phyloP scores from a whole-genome alignment of 1,284 basidiomycete species.

The Chalciporus sp. region DNA sequence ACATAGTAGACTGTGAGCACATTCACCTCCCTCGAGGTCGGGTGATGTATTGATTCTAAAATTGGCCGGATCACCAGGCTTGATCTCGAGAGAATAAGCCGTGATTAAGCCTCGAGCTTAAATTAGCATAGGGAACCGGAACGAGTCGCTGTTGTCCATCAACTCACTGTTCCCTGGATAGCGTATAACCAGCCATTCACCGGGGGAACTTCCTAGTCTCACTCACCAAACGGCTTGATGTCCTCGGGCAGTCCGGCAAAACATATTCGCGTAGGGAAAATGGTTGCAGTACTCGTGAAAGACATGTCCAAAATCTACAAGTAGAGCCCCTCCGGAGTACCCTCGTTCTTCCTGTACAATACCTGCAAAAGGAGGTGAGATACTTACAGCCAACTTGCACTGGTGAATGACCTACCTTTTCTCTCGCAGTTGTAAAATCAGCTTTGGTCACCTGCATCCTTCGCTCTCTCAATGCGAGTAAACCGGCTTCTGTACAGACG shows the following conservation, averaged over 20 bases:
- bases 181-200: no score
- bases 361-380: constrained; percentile 50
- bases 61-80: not conserved
- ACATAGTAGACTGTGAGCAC: no score
- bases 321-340: constrained; percentile 84
- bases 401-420: constrained; percentile 63
- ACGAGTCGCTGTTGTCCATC: not conserved
- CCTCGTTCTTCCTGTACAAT: constrained; percentile 92
- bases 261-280: constrained; percentile 1
- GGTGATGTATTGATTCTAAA: not conserved
- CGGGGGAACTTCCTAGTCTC: not conserved
- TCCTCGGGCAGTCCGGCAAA: not conserved
- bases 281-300: constrained; percentile 4
- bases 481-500: constrained; percentile 94
- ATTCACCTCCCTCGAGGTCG: not conserved
- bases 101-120: not conserved
- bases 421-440: constrained; percentile 85
- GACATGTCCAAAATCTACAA: constrained; percentile 44
- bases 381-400: constrained; percentile 11
- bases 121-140: no score
- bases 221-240: not conserved
- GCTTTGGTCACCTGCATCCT: constrained; percentile 96
- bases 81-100: not conserved
- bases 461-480: constrained; percentile 92
- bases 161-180: not conserved